phyloP scores from a whole-genome alignment of 2,329 filamentous ascomycete species.

The Claviceps monticola region DNA sequence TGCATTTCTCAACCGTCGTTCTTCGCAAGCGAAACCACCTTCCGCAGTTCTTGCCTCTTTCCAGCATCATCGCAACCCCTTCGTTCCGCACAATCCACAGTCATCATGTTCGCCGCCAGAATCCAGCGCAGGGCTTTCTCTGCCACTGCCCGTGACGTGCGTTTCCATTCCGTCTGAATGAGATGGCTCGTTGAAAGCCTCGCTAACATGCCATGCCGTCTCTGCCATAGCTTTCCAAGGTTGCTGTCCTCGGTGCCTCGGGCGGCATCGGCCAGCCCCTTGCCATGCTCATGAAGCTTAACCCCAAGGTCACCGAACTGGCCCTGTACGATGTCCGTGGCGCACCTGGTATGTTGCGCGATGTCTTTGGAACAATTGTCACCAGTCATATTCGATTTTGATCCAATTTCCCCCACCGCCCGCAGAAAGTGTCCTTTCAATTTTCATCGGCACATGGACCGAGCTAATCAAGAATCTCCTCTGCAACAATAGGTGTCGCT shows the following conservation, averaged over 20 bases:
- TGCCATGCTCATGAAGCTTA: conserved; percentile 96
- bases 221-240: conserved; percentile 70
- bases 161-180: conserved; percentile 14
- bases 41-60: conserved; percentile 5
- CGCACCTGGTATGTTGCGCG: conserved; percentile 59
- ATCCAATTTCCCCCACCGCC: conserved; percentile 5
- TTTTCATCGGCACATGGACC: neutral
- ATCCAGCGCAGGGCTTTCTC: conserved; percentile 72
- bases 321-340: conserved; percentile 96
- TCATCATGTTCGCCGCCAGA: conserved; percentile 57
- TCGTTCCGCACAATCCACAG: conserved; percentile 11
- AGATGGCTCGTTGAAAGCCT: no score
- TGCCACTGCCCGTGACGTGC: conserved; percentile 62
- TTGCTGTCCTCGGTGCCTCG: conserved; percentile 88
- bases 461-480: neutral
- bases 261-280: conserved; percentile 98
- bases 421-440: no score
- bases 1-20: conserved; percentile 10
- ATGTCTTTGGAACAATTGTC: neutral
- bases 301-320: conserved; percentile 85
- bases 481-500: conserved; percentile 64
- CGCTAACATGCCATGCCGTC: conserved; percentile 3
- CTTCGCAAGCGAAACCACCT: conserved; percentile 8
- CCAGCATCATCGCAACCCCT: conserved; percentile 9
- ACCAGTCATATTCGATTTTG: neutral